Evolutionary conservation across 345 rosid species (phyloP).

Genomic region (Euphorbia lathyris): DNA sequence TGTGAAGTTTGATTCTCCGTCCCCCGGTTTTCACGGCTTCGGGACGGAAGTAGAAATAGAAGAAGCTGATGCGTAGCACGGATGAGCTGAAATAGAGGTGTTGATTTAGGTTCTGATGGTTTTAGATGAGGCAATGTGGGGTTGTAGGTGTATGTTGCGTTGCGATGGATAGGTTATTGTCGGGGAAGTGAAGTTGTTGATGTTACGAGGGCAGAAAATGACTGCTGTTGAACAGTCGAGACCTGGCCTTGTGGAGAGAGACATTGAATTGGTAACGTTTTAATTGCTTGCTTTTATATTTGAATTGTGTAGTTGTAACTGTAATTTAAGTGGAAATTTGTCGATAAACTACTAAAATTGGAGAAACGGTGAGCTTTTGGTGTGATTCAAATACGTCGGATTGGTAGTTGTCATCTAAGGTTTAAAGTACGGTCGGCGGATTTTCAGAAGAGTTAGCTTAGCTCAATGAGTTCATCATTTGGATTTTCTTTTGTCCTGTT

Average conservation of each 20-base stretch:
- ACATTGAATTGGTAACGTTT: constrained; percentile 50
- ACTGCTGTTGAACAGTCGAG: constrained; percentile 32
- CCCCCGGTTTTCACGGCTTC: background rate
- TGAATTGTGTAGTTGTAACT: background rate
- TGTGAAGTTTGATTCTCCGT: background rate
- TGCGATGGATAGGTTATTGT: constrained; percentile 12
- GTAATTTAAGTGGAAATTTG: background rate
- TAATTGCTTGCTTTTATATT: background rate
- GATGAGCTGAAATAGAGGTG: constrained; percentile 3
- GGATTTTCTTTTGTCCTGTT: background rate
- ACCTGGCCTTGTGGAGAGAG: constrained; percentile 46
- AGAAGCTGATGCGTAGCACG: background rate
- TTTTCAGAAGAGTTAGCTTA: background rate
- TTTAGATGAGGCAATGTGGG: background rate
- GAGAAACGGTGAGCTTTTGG: background rate
- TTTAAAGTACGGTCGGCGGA: too few relatives aligned
- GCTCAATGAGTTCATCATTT: background rate
- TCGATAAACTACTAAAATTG: background rate
- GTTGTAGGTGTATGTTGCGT: background rate
- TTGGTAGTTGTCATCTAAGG: too few relatives aligned
- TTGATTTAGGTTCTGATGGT: constrained; percentile 9
- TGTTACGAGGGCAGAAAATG: constrained; percentile 17
- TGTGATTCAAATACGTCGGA: background rate
- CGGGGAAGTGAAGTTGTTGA: background rate
- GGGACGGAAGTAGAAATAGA: background rate